These are phyloP conservation scores for Abortiporus biennis DNA, from an alignment of 1,284 basidiomycete species.

Conservation along the genomic window DNA sequence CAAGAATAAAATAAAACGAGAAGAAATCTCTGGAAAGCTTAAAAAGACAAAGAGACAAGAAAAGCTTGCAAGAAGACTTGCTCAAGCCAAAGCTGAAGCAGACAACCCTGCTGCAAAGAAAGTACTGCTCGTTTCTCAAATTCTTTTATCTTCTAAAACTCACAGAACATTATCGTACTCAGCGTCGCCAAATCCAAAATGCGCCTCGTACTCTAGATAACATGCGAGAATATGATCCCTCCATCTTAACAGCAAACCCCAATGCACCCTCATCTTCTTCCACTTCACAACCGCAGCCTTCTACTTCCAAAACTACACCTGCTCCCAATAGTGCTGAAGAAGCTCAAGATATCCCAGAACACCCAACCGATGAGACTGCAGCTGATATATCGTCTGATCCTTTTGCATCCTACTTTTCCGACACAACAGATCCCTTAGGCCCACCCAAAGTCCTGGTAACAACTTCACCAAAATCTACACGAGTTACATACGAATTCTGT, in stretches of 20 bases:
- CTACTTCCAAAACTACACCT: constrained; percentile 1
- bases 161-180: background rate
- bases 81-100: constrained; percentile 65
- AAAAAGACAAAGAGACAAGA: constrained; percentile 78
- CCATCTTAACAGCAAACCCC: constrained; percentile 71
- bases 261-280: constrained; percentile 26
- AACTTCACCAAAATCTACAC: constrained; percentile 83
- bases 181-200: constrained; percentile 84
- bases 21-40: constrained; percentile 67
- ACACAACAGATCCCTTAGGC: constrained; percentile 53
- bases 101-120: constrained; percentile 68
- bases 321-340: constrained; percentile 6
- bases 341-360: constrained; percentile 12
- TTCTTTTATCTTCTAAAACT: background rate
- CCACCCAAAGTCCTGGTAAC: constrained; percentile 89
- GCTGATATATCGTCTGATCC: constrained; percentile 68
- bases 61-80: constrained; percentile 79
- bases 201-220: constrained; percentile 92
- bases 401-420: constrained; percentile 66
- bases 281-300: constrained; percentile 9
- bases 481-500: constrained; percentile 82
- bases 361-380: constrained; percentile 49
- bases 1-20: constrained; percentile 82
- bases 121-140: constrained; percentile 33
- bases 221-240: constrained; percentile 85